phyloP scores from a whole-genome alignment of 129 eudicot genomes.

The Chrysanthemum lavandulifolium region DNA sequence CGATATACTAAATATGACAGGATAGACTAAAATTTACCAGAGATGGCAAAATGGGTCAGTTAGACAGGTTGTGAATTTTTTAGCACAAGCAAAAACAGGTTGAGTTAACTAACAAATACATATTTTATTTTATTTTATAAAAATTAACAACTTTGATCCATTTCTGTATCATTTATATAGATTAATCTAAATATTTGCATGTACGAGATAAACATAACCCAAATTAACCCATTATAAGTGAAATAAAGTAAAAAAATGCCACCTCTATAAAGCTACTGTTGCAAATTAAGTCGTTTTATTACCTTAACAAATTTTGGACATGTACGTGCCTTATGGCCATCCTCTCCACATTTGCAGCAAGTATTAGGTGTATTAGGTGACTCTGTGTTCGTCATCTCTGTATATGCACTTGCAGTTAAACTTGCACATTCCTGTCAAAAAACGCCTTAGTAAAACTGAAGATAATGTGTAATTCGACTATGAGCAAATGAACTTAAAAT shows the following conservation, averaged over 20 bases:
- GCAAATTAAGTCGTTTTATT: background rate
- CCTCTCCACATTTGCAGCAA: constrained; percentile 69
- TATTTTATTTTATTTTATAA: background rate
- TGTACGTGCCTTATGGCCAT: constrained; percentile 80
- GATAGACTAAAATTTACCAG: background rate
- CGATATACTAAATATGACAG: background rate
- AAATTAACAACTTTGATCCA: background rate
- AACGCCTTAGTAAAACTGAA: background rate
- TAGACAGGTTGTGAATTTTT: background rate
- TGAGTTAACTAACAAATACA: background rate
- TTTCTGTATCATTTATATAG: background rate
- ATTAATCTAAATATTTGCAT: background rate
- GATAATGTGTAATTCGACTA: background rate
- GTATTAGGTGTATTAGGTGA: constrained; percentile 43
- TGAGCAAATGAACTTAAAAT: background rate
- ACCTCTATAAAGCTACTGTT: background rate
- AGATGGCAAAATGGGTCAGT: background rate
- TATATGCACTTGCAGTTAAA: constrained; percentile 12
- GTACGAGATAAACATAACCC: background rate
- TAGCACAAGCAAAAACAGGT: background rate
- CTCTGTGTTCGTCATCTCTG: constrained; percentile 33
- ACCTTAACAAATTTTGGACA: constrained; percentile 54
- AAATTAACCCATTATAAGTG: background rate
- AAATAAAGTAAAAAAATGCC: background rate
- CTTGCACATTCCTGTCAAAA: constrained; percentile 48